Percentiles rank a stretch among this genome's conserved stretches.
These are phyloP conservation scores for Juglanconis oblonga DNA, from an alignment of 2,329 filamentous ascomycete species.

Conservation along the genomic window DNA sequence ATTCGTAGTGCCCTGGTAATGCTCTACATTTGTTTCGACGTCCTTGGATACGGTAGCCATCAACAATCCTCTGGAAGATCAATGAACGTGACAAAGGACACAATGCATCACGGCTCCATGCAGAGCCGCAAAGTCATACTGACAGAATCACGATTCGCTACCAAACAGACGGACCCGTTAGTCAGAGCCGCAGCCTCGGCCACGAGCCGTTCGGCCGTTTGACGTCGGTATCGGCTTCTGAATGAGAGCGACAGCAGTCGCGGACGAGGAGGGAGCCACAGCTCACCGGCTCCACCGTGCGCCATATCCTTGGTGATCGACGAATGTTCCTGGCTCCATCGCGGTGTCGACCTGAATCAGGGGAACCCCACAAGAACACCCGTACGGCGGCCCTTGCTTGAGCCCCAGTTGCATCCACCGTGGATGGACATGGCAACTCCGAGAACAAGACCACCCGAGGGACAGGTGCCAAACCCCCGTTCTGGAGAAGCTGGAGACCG, in stretches of 20 bases:
- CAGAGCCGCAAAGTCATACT: neutral
- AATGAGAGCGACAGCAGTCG: neutral
- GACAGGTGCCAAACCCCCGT: constrained; percentile 4
- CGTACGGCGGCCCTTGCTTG: neutral
- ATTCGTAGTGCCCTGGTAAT: neutral
- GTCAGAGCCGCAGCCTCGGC: neutral
- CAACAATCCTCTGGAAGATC: neutral
- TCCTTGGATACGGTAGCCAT: neutral
- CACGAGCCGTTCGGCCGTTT: neutral
- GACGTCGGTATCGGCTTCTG: neutral
- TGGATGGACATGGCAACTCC: constrained; percentile 1
- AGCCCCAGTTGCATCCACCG: constrained; percentile 3
- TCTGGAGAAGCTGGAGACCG: constrained; percentile 4
- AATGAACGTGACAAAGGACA: neutral
- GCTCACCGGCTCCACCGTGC: neutral
- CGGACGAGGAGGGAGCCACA: neutral
- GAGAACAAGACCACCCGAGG: constrained; percentile 1
- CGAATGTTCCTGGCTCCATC: neutral
- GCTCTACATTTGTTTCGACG: neutral
- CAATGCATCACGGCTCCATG: neutral
- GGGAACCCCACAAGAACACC: neutral
- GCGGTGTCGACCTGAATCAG: constrained; percentile 11
- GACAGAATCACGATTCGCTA: neutral
- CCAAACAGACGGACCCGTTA: neutral
- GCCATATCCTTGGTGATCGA: neutral